Base-by-base conservation (phyloP, 2,329 filamentous ascomycete genomes). In the Cercospora janseana region DNA sequence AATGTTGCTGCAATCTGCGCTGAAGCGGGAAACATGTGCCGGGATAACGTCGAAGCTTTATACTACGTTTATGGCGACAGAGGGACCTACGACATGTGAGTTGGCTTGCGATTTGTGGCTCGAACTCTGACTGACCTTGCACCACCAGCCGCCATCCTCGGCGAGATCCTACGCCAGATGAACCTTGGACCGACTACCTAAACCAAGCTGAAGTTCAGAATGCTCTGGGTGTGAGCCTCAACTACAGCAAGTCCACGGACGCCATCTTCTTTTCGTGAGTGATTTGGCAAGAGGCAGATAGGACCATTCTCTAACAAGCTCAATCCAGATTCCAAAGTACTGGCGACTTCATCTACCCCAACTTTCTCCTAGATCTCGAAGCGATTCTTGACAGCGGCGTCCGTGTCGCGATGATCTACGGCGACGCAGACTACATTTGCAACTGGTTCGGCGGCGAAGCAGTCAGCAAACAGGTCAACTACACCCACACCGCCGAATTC, bases 281-380 rank as follows among this genome's bases (percentile, higher is more conserved):
- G 10, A 7, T 2, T n/a, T 21, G 3, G 35, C 4, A 15, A 40
- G 9, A 13, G 8, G 35, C 9, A 9, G 13, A 4, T 6, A 23
- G 21, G 15, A 4, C 3, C 35, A 23, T 13, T 3, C 12, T 4
- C 20, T 40, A 13, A 40, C n/a, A 26, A 2, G n/a, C 3, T 15
- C 6, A 12, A n/a, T 4, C 12, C 35, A 40, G 35, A 2, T 80
- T 80, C 58, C 63, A 60, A 0, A 66, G 57, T 10, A 78, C 76
- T 0, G 76, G 76, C 10, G 78, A 80, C 51, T 82, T 81, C 56
- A 78, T 83, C 44, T 84, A 82, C 60, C 78, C 79, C 12, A 79
- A 80, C 56, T 78, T 83, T 60, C 71, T 67, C 15, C 75, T 77
- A 51, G 74, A 70, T 45, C 68, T 75, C 10, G 69, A 72, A 46